Conservation (phyloP, 2,329 filamentous ascomycete species). For the Diaporthe ampelina region DNA sequence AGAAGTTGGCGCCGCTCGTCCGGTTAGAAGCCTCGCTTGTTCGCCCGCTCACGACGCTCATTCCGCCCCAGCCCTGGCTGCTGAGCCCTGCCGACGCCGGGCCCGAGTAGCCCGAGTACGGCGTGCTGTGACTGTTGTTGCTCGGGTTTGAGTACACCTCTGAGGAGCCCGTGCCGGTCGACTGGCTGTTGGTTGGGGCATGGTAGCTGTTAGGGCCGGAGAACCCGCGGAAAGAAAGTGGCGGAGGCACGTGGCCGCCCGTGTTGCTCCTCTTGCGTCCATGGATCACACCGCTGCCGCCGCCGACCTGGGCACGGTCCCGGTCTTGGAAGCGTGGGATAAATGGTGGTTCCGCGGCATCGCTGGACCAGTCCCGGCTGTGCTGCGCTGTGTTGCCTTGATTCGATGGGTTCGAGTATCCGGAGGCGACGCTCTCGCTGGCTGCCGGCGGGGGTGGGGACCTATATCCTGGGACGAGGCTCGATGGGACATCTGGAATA, state of each 20-base stretch:
- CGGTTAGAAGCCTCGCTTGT: constrained; percentile 69
- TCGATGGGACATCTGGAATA: constrained; percentile 64
- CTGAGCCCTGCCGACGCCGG: constrained; percentile 32
- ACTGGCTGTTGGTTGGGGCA: constrained; percentile 64
- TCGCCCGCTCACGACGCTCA: constrained; percentile 55
- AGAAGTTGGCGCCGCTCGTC: constrained; percentile 72
- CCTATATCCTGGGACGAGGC: constrained; percentile 51
- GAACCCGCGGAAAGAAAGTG: constrained; percentile 84
- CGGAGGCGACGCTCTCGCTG: constrained; percentile 30
- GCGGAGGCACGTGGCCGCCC: constrained; percentile 78
- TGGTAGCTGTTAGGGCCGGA: constrained; percentile 68
- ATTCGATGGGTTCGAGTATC: constrained; percentile 48
- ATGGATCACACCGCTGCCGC: constrained; percentile 61
- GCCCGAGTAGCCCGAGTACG: constrained; percentile 38
- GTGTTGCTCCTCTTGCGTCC: constrained; percentile 92
- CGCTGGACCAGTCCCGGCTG: constrained; percentile 64
- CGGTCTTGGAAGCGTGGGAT: constrained; percentile 79
- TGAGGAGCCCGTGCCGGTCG: constrained; percentile 50
- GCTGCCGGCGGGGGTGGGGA: constrained; percentile 18
- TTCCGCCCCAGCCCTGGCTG: constrained; percentile 39
- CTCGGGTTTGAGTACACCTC: constrained; percentile 60
- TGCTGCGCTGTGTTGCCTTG: constrained; percentile 46
- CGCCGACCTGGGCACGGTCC: constrained; percentile 54
- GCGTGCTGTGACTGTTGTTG: constrained; percentile 54
- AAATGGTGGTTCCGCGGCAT: constrained; percentile 78